phyloP scores from a whole-genome alignment of 495 filamentous ascomycete species.

The Hyphodiscus hymeniophilus region DNA sequence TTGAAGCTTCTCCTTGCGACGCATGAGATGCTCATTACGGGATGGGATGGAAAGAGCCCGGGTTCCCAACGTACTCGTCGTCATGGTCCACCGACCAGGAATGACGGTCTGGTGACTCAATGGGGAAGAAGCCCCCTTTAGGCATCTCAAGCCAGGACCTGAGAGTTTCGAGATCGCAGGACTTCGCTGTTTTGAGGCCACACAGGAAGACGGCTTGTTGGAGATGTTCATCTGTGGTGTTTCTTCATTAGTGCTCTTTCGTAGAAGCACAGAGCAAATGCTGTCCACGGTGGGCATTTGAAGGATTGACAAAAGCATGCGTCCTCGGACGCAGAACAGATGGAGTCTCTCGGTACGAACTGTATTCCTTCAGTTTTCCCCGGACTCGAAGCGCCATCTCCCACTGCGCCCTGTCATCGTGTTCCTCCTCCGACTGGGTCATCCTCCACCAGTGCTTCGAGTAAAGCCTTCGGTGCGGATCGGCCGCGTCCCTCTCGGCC shows the following conservation, averaged over 20 bases:
- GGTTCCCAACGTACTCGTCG: too few species aligned
- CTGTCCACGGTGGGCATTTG: not conserved
- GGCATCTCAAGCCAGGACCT: conserved; percentile 17
- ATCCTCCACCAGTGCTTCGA: conserved; percentile 6
- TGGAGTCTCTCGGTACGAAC: conserved; percentile 3
- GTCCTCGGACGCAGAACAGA: not conserved
- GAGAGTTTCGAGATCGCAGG: conserved; percentile 13
- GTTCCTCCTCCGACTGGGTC: conserved; percentile 1
- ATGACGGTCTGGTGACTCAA: conserved; percentile 9
- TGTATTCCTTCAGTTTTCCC: conserved; percentile 21
- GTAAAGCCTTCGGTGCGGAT: conserved; percentile 3
- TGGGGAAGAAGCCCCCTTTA: conserved; percentile 14
- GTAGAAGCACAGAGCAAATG: too few species aligned
- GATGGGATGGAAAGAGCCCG: too few species aligned
- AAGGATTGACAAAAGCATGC: not conserved
- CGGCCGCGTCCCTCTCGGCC: not conserved
- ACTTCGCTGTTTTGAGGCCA: conserved; percentile 13
- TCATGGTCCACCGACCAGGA: conserved; percentile 11
- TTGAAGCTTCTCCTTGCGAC: too few species aligned
- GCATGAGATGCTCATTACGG: too few species aligned
- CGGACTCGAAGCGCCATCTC: conserved; percentile 23
- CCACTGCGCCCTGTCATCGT: conserved; percentile 17
- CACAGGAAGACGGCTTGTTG: conserved; percentile 4
- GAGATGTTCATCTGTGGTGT: conserved; percentile 1
- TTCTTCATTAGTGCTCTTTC: not conserved